Conservation (phyloP, 192 early-diverging fungal species). For the Helicostylum pulchrum region DNA sequence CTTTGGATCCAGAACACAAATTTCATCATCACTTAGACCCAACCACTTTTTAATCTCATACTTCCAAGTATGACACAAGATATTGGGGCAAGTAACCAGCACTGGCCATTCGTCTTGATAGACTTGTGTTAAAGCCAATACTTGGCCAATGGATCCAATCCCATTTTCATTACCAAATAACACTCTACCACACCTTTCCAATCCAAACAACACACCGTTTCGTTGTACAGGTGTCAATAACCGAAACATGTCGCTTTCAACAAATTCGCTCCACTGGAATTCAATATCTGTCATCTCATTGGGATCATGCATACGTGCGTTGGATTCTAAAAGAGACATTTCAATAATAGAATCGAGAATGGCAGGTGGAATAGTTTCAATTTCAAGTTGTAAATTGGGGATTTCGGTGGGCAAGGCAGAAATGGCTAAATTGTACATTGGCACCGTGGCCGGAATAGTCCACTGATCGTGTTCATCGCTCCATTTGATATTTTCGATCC, state of each 20-base stretch:
- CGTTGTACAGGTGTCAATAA: conserved; percentile 35
- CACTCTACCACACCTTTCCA: conserved; percentile 34
- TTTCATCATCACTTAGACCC: conserved; percentile 24
- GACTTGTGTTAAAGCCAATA: conserved; percentile 33
- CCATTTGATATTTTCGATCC: conserved; percentile 4
- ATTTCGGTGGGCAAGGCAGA: background rate
- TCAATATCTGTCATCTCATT: background rate
- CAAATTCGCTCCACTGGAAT: background rate
- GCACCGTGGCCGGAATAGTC: conserved; percentile 8
- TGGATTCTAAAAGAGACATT: background rate
- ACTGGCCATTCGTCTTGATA: conserved; percentile 44
- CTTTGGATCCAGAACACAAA: conserved; percentile 11
- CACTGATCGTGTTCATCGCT: background rate
- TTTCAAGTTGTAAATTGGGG: background rate
- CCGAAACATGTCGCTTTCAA: conserved; percentile 15
- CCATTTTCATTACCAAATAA: conserved; percentile 94
- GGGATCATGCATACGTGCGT: background rate
- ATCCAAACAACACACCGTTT: conserved; percentile 31
- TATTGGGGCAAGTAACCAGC: conserved; percentile 46
- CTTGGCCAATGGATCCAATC: conserved; percentile 73
- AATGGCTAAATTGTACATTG: conserved; percentile 2
- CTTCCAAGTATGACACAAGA: conserved; percentile 38
- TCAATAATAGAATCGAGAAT: background rate
- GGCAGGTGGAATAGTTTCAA: background rate
- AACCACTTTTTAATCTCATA: conserved; percentile 48